Evolutionary conservation across 2,329 filamentous ascomycete genomes (phyloP), one percentile per base, ranked within the genome.

Genomic region (Calonectria pseudoturangicola): DNA sequence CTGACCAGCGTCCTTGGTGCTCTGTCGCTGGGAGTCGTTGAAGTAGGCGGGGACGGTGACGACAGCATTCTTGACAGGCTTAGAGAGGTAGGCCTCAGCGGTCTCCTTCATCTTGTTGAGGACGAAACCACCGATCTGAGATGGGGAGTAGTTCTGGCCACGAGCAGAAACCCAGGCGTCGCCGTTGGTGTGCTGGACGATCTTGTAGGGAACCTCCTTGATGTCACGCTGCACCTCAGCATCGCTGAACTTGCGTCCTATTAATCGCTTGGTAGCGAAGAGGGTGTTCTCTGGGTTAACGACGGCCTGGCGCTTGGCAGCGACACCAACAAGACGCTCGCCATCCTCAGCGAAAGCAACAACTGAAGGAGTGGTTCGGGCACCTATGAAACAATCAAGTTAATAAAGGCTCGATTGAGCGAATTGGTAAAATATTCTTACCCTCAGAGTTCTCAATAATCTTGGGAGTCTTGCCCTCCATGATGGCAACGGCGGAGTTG

Each of bases 21-120:
- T 95, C 88, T 98, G 96, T 88, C 96, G 94, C 89, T 98, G 96
- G 73, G 95, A 96, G 87, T 98, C 96, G 88, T 98, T 98, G 92
- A 98, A 98, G 91, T 98, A 98, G 81, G 96, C 96, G 76, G 96
- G 96, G 45, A 98, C 96, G 74, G 96, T 98, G 80, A 98, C 96
- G 74, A 98, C 96, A 81, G 95, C 96, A 84, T 98, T 98, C 92
- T 98, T 97, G 82, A 98, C 88, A 73, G 92, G 92, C 90, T 95
- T 98, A 87, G 94, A 92, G 78, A 98, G 92, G 88, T 97, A 98
- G 75, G 94, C 90, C 89, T 98, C 96, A 77, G 96, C 96, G 66
- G 96, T 98, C 91, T 98, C 96, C 92, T 98, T 98, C 96, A 98
- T 98, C 92, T 98, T 98, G 86, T 95, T 93, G 81, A 98, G 92